These are phyloP conservation scores for Meyerozyma athensensis DNA, from an alignment of 1,139 yeast species.

Conservation along the genomic window DNA sequence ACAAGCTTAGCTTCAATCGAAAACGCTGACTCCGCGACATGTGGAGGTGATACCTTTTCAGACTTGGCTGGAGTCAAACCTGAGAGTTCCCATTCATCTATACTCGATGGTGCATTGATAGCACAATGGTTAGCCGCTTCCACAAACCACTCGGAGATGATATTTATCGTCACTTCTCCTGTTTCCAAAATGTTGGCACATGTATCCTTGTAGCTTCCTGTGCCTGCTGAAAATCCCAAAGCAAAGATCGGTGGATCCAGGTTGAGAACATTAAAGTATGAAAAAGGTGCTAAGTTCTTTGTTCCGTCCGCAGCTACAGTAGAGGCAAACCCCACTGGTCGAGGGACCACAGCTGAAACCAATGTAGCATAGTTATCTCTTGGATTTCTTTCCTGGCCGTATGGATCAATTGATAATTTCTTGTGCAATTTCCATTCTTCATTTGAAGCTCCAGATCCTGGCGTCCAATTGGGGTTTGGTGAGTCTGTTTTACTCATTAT, in stretches of 20 bases:
- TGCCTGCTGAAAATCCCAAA: conserved; percentile 42
- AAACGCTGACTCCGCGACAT: conserved; percentile 59
- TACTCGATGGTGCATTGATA: conserved; percentile 42
- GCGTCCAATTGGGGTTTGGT: conserved; percentile 37
- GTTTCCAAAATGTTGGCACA: conserved; percentile 45
- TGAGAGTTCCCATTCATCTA: conserved; percentile 52
- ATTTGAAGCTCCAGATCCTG: conserved; percentile 46
- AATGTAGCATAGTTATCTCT: conserved; percentile 47
- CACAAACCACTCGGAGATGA: conserved; percentile 59
- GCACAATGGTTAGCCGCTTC: conserved; percentile 59
- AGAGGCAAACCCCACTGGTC: conserved; percentile 58
- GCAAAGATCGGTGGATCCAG: conserved; percentile 58
- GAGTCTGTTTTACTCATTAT: neutral
- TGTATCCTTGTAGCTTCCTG: conserved; percentile 45
- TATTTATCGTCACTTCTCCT: conserved; percentile 52
- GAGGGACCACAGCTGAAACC: conserved; percentile 48
- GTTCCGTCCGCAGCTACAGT: conserved; percentile 40
- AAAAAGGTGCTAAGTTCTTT: conserved; percentile 54
- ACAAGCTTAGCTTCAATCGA: conserved; percentile 52
- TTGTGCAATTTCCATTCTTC: conserved; percentile 39
- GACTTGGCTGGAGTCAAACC: conserved; percentile 51
- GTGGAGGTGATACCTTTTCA: conserved; percentile 44
- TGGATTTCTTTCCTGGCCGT: conserved; percentile 35
- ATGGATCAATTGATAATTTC: conserved; percentile 49
- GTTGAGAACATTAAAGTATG: conserved; percentile 46